These are phyloP conservation scores for Kondoa malvinella DNA, from an alignment of 768 basidiomycete species.

Conservation along the genomic window DNA sequence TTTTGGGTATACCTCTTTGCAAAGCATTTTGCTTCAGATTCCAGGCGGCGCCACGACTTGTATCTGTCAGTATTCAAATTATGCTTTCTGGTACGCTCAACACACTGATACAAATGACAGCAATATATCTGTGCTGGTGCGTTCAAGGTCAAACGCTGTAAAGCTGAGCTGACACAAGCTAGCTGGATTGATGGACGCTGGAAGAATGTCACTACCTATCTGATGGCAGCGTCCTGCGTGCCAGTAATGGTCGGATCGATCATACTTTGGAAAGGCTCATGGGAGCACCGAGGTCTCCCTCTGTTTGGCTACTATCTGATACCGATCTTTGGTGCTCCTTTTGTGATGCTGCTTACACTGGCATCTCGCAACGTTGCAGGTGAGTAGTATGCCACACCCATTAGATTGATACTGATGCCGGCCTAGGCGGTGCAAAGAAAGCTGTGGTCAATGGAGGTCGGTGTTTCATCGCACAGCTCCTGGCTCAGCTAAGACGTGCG, in stretches of 20 bases:
- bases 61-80: too few relatives aligned
- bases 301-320: slow-evolving; percentile 31
- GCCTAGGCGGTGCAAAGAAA: neutral
- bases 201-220: neutral
- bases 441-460: neutral
- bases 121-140: slow-evolving; percentile 1
- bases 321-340: slow-evolving; percentile 31
- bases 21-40: neutral
- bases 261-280: slow-evolving; percentile 28
- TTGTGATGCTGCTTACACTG: slow-evolving; percentile 28
- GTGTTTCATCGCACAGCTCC: neutral
- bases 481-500: neutral
- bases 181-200: neutral
- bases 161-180: too few relatives aligned
- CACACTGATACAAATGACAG: too few relatives aligned
- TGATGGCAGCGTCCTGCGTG: slow-evolving; percentile 20
- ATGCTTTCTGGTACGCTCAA: too few relatives aligned
- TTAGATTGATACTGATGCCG: neutral
- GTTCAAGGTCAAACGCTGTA: too few relatives aligned
- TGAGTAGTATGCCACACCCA: neutral
- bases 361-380: slow-evolving; percentile 26
- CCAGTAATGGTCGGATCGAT: slow-evolving; percentile 31
- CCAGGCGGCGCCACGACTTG: neutral
- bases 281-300: slow-evolving; percentile 28
- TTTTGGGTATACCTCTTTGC: neutral